Evolutionary conservation across 257 asterid genomes (phyloP), one percentile per base, ranked within the genome.

Genomic region (Penstemon davidsonii): DNA sequence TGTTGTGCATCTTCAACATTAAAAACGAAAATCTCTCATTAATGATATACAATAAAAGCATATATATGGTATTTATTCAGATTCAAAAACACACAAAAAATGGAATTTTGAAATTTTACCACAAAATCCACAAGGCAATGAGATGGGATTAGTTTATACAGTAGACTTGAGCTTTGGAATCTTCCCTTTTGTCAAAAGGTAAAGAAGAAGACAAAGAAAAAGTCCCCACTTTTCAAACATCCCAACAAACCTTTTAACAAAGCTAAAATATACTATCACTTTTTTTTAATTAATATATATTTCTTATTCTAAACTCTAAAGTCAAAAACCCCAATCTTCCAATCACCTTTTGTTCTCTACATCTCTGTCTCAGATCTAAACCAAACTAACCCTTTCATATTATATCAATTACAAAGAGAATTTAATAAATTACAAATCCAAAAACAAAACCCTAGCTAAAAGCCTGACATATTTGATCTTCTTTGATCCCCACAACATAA

Each of bases 161-260:
- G 71, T 55, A 66, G 40, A 68, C 54, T 25, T 25, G 33, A 69
- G 65, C 63, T 72, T 60, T 60, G 73, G 95, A 85, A 88, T 88
- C 89, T 82, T 76, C 82, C 72, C 33, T 80, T 74, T 85, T 77
- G 86, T 82, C 87, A 64, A 77, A 49, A 73, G 81, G 68, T 53
- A 74, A 82, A 81, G 86, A 79, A 83, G 85, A 76, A 73, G 92
- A 91, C 95, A 85, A 83, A 82, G 76, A 58, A 63, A 25, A 62
- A 66, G 81, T 69, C 81, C 51, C 80, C 66, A 75, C 77, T 78
- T 80, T 77, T 69, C 74, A 75, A 78, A 81, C 69, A 85, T 78
- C 72, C 70, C 69, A 63, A 75, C 64, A 77, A 75, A 52, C 61
- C 78, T 76, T 63, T 80, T 55, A 67, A 71, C 79, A 64, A 75